Base-by-base conservation (phyloP, 805 yeast species). In the Metschnikowia baotianmanensis region DNA sequence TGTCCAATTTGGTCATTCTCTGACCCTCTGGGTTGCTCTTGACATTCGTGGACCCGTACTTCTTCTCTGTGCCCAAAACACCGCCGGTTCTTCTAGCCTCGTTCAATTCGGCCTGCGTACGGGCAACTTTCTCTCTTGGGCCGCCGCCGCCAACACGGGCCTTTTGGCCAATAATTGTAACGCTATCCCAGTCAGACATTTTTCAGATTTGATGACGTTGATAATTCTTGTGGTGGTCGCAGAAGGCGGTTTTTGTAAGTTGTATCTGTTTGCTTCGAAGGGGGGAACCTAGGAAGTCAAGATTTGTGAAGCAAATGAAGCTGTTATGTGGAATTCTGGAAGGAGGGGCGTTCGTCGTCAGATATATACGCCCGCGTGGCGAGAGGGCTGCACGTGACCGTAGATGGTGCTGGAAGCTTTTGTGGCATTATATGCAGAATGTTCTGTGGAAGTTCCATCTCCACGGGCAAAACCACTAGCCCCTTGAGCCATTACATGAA, bases 41-140 rank as follows among this genome's bases (percentile, higher is more conserved):
- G 40, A 71, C 62, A 67, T 84, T 86, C 54, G 73, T 53, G 23
- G 67, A 52, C 38, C 84, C 84, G 66, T 86, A 93, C 68, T 91
- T 93, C 80, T 91, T 91, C 64, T 91, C 99, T 31, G 90, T 90
- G 31, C 95, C 80, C 27, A 93, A 76, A 40, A 93, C 91, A 40
- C 80, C 76, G 50, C 99, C 99, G 17, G 83, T 63, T 75, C 99
- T 83, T 73, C 96, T 83, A 39, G 99, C 99, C 21, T 88, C 95
- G 63, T 93, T 93, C 59, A 93, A 73, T 57, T 83, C 86, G 33
- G 83, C 78, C 39, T 76, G 72, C 10, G 91, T 73, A 61, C 82
- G 83, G 34, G 96, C 95, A 29, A 90, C 96, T 26, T 72, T 75
- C 51, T 85, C 82, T 61, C 88, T 80, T 53, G 96, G 96, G 26